Percentiles rank a stretch among this genome's conserved stretches.
These are phyloP conservation scores for Suaeda aralocaspica DNA, from an alignment of 148 eudicot genomes.

Conservation along the genomic window DNA sequence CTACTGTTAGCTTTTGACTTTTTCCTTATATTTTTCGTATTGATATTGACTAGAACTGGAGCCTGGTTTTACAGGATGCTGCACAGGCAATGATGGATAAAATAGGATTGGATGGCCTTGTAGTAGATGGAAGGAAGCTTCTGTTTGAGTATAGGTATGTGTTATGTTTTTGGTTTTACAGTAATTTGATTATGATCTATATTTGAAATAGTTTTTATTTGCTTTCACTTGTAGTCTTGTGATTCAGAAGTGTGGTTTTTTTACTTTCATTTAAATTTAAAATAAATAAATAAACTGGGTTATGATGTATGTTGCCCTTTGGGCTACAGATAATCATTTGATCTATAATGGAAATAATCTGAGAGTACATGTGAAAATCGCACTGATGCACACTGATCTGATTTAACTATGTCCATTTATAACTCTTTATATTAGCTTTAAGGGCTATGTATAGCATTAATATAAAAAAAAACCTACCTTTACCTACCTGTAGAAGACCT, in stretches of 20 bases:
- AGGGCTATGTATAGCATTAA: no score
- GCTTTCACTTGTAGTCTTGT: neutral
- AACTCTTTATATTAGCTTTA: no score
- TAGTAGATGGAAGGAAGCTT: conserved; percentile 78
- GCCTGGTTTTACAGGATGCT: conserved; percentile 55
- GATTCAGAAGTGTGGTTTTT: neutral
- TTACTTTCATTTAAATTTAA: neutral
- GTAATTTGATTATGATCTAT: neutral
- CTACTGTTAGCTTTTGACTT: neutral
- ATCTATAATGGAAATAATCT: no score
- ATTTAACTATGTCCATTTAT: no score
- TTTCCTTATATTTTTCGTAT: neutral
- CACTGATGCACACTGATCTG: no score
- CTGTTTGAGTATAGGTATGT: conserved; percentile 87
- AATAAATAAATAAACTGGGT: no score
- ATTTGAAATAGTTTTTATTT: neutral
- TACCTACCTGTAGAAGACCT: neutral
- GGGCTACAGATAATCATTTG: no score
- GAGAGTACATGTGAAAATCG: no score
- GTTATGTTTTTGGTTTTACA: conserved; percentile 3
- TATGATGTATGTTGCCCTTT: no score
- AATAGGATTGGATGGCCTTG: conserved; percentile 85
- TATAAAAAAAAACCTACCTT: neutral
- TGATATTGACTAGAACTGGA: conserved; percentile 15
- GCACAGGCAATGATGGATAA: conserved; percentile 92